phyloP scores from a whole-genome alignment of 2,329 filamentous ascomycete species.

The Metarhizium brunneum region DNA sequence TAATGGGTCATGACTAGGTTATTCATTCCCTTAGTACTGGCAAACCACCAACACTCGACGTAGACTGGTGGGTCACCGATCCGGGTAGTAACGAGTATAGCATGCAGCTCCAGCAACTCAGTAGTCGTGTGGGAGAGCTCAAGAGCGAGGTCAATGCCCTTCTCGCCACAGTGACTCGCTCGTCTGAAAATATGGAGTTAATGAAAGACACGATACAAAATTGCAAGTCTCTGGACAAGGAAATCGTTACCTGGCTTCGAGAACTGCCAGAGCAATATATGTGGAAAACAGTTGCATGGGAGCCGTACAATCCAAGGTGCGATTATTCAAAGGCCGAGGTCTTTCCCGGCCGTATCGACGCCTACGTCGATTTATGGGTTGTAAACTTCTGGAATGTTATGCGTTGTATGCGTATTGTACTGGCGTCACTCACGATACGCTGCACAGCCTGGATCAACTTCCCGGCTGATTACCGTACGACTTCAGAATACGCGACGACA shows the following conservation, averaged over 20 bases:
- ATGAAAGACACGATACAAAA: conserved; percentile 40
- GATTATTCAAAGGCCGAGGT: conserved; percentile 44
- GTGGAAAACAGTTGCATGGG: conserved; percentile 45
- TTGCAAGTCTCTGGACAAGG: conserved; percentile 42
- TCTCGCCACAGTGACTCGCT: conserved; percentile 34
- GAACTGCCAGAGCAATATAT: conserved; percentile 38
- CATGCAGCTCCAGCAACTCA: conserved; percentile 37
- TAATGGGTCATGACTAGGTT: conserved; percentile 26
- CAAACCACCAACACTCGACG: conserved; percentile 39
- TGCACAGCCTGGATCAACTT: conserved; percentile 50
- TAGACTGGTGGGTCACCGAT: conserved; percentile 49
- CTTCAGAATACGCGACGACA: conserved; percentile 47
- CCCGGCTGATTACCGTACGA: conserved; percentile 52
- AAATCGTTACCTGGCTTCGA: conserved; percentile 40
- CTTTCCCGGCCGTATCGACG: conserved; percentile 50
- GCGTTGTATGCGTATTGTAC: conserved; percentile 41
- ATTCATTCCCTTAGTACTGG: conserved; percentile 45
- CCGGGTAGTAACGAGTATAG: conserved; percentile 36
- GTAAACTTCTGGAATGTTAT: conserved; percentile 46
- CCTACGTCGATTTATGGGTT: conserved; percentile 49
- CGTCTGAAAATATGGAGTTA: conserved; percentile 38
- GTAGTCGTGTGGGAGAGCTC: conserved; percentile 42
- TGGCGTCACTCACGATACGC: conserved; percentile 44
- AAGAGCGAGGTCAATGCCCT: conserved; percentile 42
- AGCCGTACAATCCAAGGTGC: conserved; percentile 39